Evolutionary conservation across 2,329 filamentous ascomycete species (phyloP).

Genomic region (Dactylellina leptospora): DNA sequence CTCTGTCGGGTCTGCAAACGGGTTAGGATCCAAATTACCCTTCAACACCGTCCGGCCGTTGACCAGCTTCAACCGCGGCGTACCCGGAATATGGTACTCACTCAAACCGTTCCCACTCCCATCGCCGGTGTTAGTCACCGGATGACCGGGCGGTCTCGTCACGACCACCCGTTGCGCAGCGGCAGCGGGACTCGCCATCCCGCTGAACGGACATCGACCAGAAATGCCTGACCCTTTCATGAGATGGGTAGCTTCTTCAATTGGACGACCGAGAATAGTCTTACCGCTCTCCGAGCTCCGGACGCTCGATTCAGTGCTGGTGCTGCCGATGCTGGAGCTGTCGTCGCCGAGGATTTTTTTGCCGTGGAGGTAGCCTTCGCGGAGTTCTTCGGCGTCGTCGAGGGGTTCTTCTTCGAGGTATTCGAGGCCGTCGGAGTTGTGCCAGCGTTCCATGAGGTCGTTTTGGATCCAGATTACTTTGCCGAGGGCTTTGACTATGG

Average conservation of each 20-base stretch:
- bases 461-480: constrained; percentile 92
- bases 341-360: constrained; percentile 67
- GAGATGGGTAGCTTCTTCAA: constrained; percentile 51
- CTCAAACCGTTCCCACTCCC: constrained; percentile 29
- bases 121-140: background rate
- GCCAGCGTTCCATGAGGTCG: constrained; percentile 85
- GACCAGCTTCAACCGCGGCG: constrained; percentile 45
- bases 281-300: constrained; percentile 43
- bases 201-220: constrained; percentile 55
- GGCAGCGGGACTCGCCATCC: constrained; percentile 52
- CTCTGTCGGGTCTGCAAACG: constrained; percentile 38
- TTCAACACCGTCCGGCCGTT: constrained; percentile 48
- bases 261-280: constrained; percentile 43
- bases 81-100: constrained; percentile 48
- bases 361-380: constrained; percentile 72
- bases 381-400: constrained; percentile 63
- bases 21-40: constrained; percentile 48
- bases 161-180: constrained; percentile 39
- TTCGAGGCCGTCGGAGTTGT: constrained; percentile 74
- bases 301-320: constrained; percentile 37
- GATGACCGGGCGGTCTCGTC: background rate
- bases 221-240: constrained; percentile 42
- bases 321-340: constrained; percentile 59
- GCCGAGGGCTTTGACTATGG: constrained; percentile 76
- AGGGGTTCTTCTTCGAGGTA: constrained; percentile 60